Base-by-base conservation (phyloP, 306 rosid genomes). In the Hippophae rhamnoides region DNA sequence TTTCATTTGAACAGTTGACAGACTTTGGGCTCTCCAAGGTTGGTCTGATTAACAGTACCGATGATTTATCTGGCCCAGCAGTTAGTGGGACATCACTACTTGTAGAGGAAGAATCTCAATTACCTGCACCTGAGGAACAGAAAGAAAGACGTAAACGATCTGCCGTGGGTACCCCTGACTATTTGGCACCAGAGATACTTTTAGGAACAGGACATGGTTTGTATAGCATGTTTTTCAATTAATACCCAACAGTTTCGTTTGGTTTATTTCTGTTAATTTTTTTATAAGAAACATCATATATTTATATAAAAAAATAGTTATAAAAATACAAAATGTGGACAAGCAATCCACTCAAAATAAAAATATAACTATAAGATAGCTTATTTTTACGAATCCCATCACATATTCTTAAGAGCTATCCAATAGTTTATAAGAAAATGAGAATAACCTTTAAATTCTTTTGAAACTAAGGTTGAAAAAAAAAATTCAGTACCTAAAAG, bases 151-250 rank as follows among this genome's bases (percentile, higher is more conserved):
- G 90, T 80, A 82, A 93, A 64, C 97, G 97, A 27, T 88, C 97
- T 23, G 99, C 99, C 76, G 99, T 93, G 47, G 99, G 99, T 56
- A 93, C 99, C 5, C 99, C 99, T 46, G 99, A 93, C 78, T 93
- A 93, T 82, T 82, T 93, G 80, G 99, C 99, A 45, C 99, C 99
- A 5, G 99, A 93, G 78, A 93, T 93, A 76, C 93, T 93, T 60
- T 76, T 93, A 80, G 99, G 99, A 80, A 93, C 99, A 60, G 95
- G 99, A 79, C 99, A 93, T 75, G 99, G 99, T 93, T 80, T 47
- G 95, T 86, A 85, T 87, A 64, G 69, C 65, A 65, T 50, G 74
- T 77, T 74, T 63, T 65, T 49, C 56, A 71, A 81, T 71, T 79
- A 71, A 87, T 83, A 84, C 78, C 81, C 81, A 74, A 66, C 65